Conservation (phyloP, 1,284 basidiomycete species). For the Volvariella surrecta region DNA sequence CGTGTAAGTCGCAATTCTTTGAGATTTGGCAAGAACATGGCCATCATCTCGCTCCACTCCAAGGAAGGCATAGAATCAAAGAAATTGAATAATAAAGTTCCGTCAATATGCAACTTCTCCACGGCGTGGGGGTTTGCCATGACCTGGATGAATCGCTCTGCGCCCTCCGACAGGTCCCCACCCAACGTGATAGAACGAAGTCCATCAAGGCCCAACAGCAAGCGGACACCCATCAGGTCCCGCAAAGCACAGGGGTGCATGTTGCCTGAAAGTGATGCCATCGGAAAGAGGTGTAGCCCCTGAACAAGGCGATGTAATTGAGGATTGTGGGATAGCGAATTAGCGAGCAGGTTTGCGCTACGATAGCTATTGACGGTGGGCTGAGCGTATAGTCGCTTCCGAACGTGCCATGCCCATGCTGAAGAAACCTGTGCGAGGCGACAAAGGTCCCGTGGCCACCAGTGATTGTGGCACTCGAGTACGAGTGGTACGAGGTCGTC, state of each 20-base stretch:
- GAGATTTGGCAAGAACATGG: slow-evolving; percentile 26
- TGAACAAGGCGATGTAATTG: slow-evolving; percentile 27
- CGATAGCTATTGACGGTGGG: slow-evolving; percentile 33
- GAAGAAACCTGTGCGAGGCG: slow-evolving; percentile 38
- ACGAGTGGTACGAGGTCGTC: slow-evolving; percentile 47
- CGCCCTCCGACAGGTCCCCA: slow-evolving; percentile 34
- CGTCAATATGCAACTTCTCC: slow-evolving; percentile 37
- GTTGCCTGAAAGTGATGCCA: slow-evolving; percentile 9
- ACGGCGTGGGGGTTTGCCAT: slow-evolving; percentile 31
- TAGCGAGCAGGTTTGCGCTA: slow-evolving; percentile 32
- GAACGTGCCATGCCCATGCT: slow-evolving; percentile 34
- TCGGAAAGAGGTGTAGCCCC: slow-evolving; percentile 34
- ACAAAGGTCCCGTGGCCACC: slow-evolving; percentile 45
- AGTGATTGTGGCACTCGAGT: slow-evolving; percentile 37
- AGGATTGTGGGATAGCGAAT: slow-evolving; percentile 30
- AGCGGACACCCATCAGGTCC: slow-evolving; percentile 29
- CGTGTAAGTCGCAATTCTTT: slow-evolving; percentile 29
- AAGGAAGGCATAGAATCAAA: slow-evolving; percentile 22
- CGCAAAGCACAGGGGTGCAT: slow-evolving; percentile 15
- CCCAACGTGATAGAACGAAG: slow-evolving; percentile 34
- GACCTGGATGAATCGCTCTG: slow-evolving; percentile 37
- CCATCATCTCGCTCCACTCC: slow-evolving; percentile 33
- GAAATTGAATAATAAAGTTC: slow-evolving; percentile 19
- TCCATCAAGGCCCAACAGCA: slow-evolving; percentile 31
- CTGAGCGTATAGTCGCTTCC: slow-evolving; percentile 35